Conservation (phyloP, 495 filamentous ascomycete genomes). For the Lindgomyces ingoldianus region DNA sequence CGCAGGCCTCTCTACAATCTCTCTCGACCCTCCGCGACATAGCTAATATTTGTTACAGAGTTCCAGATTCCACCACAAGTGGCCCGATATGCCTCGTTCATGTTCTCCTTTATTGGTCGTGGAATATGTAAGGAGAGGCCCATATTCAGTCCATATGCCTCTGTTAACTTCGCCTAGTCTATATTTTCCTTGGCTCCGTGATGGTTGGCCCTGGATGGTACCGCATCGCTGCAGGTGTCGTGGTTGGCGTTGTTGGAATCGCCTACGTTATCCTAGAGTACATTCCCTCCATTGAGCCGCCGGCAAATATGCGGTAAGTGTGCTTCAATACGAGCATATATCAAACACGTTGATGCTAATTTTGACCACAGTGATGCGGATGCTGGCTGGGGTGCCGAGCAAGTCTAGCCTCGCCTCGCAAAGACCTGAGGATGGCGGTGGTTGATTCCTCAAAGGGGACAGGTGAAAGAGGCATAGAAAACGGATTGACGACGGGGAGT, state of each 20-base stretch:
- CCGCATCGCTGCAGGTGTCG: slow-evolving; percentile 40
- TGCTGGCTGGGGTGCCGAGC: slow-evolving; percentile 87
- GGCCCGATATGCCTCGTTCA: slow-evolving; percentile 91
- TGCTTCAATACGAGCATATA: not conserved
- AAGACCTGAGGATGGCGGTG: slow-evolving; percentile 19
- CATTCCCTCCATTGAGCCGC: slow-evolving; percentile 94
- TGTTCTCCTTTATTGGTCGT: slow-evolving; percentile 95
- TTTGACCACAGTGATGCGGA: slow-evolving; percentile 60
- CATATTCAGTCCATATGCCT: not conserved
- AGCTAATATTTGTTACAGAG: slow-evolving; percentile 52
- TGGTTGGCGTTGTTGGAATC: slow-evolving; percentile 45
- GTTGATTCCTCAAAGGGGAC: slow-evolving; percentile 18
- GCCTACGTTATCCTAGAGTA: slow-evolving; percentile 74
- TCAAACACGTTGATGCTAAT: slow-evolving; percentile 3
- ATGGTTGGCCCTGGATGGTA: slow-evolving; percentile 62
- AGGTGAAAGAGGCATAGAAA: not conserved
- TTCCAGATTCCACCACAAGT: slow-evolving; percentile 94
- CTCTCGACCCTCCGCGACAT: not conserved
- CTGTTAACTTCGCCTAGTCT: slow-evolving; percentile 61
- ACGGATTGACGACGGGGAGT: not conserved
- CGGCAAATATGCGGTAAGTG: slow-evolving; percentile 83
- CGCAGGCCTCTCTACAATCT: not conserved
- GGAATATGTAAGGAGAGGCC: slow-evolving; percentile 74
- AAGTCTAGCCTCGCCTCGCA: slow-evolving; percentile 59
- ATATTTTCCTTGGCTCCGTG: slow-evolving; percentile 91